phyloP scores from a whole-genome alignment of 164 flowering plant genomes.

The Chimonanthus praecox region DNA sequence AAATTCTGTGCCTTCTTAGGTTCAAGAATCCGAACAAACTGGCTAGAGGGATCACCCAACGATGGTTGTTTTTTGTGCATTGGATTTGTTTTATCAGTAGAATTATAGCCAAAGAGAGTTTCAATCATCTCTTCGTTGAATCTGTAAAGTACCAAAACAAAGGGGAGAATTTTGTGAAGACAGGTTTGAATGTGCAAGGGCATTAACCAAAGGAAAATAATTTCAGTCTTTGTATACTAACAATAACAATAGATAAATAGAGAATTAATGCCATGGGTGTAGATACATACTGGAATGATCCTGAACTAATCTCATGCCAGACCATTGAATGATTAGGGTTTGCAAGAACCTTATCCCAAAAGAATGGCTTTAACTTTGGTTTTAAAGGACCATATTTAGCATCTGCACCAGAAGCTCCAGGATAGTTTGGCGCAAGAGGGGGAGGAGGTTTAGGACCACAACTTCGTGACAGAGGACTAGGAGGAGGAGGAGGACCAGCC shows the following conservation, averaged over 20 bases:
- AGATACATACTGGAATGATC: constrained; percentile 87
- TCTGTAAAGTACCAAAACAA: constrained; percentile 32
- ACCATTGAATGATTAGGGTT: constrained; percentile 93
- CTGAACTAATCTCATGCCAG: constrained; percentile 86
- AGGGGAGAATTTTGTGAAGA: background rate
- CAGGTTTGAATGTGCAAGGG: background rate
- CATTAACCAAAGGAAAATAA: background rate
- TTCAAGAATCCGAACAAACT: constrained; percentile 64
- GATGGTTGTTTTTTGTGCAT: constrained; percentile 43
- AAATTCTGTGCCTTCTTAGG: constrained; percentile 82
- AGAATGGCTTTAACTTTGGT: constrained; percentile 90
- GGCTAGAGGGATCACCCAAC: constrained; percentile 40
- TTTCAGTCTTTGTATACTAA: background rate
- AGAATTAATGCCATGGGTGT: background rate
- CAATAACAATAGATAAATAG: background rate
- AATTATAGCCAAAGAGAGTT: constrained; percentile 62
- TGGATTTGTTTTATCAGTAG: constrained; percentile 45
- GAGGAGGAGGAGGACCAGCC: too few relatives aligned
- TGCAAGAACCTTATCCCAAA: constrained; percentile 95
- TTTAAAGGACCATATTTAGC: constrained; percentile 37
- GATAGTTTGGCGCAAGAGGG: too few relatives aligned
- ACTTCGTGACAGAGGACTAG: too few relatives aligned
- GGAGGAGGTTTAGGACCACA: too few relatives aligned
- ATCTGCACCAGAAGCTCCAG: constrained; percentile 6
- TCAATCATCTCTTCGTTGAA: constrained; percentile 96